Percentiles rank a stretch among this genome's conserved stretches.
These are phyloP conservation scores for Xylaria nigripes DNA, from an alignment of 495 filamentous ascomycete genomes.

Conservation along the genomic window DNA sequence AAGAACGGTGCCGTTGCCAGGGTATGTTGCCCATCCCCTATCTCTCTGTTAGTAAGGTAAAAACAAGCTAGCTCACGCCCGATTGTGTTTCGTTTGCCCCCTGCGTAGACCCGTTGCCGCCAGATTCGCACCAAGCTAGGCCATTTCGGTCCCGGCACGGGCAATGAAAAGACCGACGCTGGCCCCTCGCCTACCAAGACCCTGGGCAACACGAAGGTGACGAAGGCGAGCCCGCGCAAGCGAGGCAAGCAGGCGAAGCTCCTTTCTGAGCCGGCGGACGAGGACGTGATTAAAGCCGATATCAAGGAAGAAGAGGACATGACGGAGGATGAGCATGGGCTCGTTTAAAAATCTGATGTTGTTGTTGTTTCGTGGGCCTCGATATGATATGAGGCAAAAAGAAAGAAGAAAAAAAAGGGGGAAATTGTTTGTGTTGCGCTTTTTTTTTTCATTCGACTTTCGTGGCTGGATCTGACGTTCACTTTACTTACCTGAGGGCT, in stretches of 20 bases:
- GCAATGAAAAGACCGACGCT: neutral
- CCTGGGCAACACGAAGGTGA: neutral
- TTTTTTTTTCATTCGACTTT: too few species aligned
- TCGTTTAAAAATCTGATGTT: too few species aligned
- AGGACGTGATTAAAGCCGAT: neutral
- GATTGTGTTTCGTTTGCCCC: neutral
- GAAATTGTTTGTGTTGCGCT: too few species aligned
- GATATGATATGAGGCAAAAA: too few species aligned
- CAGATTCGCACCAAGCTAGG: constrained; percentile 17
- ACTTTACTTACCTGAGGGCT: too few species aligned
- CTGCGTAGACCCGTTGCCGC: constrained; percentile 5
- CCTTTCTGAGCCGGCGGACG: neutral
- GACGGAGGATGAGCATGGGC: neutral
- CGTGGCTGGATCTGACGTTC: too few species aligned
- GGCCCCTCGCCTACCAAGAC: neutral
- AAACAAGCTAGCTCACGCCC: too few species aligned
- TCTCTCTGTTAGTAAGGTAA: too few species aligned
- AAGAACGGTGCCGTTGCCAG: constrained; percentile 14
- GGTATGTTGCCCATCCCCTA: constrained; percentile 1
- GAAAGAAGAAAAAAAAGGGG: too few species aligned
- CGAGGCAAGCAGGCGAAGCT: constrained; percentile 2
- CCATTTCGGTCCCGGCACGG: neutral
- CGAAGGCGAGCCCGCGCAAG: neutral
- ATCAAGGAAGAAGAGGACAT: constrained; percentile 4
- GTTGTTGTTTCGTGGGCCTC: too few species aligned